Conservation (phyloP, 2,329 filamentous ascomycete species). For the Rhexocercosporidium sp. region DNA sequence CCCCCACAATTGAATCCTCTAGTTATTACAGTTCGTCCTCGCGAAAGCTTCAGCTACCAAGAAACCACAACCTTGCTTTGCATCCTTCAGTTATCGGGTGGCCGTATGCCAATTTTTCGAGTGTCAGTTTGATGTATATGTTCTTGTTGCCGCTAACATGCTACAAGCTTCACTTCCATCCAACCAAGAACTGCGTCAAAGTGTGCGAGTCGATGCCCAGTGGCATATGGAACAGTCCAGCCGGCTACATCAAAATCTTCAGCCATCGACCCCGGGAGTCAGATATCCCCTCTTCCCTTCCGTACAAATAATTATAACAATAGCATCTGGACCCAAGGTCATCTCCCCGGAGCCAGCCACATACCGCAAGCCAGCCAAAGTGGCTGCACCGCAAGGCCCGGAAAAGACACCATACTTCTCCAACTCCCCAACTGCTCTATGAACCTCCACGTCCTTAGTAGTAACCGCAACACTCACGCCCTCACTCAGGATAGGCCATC, state of each 20-base stretch:
- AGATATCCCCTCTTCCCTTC: slow-evolving; percentile 64
- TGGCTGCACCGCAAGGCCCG: slow-evolving; percentile 57
- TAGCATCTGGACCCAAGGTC: slow-evolving; percentile 48
- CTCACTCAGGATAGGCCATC: slow-evolving; percentile 50
- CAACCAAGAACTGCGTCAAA: no score
- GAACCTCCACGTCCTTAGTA: slow-evolving; percentile 50
- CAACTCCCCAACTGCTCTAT: slow-evolving; percentile 48
- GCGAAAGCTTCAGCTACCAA: no score
- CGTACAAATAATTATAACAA: slow-evolving; percentile 70
- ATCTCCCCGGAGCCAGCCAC: slow-evolving; percentile 47
- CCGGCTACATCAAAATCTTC: background rate
- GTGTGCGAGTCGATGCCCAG: background rate
- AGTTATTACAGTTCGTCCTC: no score
- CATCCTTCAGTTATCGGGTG: no score
- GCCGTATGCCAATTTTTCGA: no score
- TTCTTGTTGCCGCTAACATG: no score
- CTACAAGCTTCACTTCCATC: no score
- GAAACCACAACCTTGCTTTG: no score
- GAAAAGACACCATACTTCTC: slow-evolving; percentile 44
- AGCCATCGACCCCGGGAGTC: slow-evolving; percentile 17
- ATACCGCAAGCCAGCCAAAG: slow-evolving; percentile 60
- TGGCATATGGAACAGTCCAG: background rate
- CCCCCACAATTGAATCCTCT: background rate
- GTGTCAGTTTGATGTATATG: no score
- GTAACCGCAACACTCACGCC: slow-evolving; percentile 51